Conservation (phyloP, 2,329 filamentous ascomycete genomes). For the Aspergillus felis region DNA sequence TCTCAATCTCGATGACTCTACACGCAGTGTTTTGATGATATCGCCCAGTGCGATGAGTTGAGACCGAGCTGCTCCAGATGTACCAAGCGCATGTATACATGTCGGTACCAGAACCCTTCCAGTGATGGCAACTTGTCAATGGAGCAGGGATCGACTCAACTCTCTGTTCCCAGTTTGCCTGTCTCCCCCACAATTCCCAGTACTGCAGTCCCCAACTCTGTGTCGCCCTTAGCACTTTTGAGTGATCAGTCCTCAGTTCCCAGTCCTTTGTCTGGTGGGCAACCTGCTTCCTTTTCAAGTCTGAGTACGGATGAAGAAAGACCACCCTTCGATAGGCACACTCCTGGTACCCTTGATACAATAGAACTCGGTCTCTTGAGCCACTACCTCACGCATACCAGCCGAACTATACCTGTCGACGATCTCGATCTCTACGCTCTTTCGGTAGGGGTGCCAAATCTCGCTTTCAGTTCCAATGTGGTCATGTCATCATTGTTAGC, state of each 20-base stretch:
- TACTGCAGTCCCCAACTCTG: not conserved
- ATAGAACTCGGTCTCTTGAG: slow-evolving; percentile 37
- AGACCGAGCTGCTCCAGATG: slow-evolving; percentile 34
- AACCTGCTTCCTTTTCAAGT: not conserved
- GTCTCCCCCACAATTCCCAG: not conserved
- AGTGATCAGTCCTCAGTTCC: slow-evolving; percentile 7
- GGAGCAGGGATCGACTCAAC: not conserved
- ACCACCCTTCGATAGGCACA: not conserved
- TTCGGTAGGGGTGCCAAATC: slow-evolving; percentile 41
- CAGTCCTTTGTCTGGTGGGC: slow-evolving; percentile 4
- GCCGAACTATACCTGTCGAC: slow-evolving; percentile 35
- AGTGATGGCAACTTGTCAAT: slow-evolving; percentile 5
- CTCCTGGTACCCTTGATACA: slow-evolving; percentile 9
- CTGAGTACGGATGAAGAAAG: not conserved
- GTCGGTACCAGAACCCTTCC: slow-evolving; percentile 23
- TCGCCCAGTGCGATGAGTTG: slow-evolving; percentile 32
- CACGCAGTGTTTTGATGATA: slow-evolving; percentile 6
- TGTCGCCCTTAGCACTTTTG: not conserved
- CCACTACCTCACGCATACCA: slow-evolving; percentile 44
- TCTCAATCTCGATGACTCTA: not conserved
- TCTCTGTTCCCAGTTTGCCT: not conserved
- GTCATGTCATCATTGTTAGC: slow-evolving; percentile 44
- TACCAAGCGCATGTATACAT: slow-evolving; percentile 25
- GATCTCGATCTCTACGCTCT: slow-evolving; percentile 39
- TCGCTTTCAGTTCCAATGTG: slow-evolving; percentile 38